Evolutionary conservation across 495 filamentous ascomycete species (phyloP).

Genomic region (Lasiosphaeria ovina): DNA sequence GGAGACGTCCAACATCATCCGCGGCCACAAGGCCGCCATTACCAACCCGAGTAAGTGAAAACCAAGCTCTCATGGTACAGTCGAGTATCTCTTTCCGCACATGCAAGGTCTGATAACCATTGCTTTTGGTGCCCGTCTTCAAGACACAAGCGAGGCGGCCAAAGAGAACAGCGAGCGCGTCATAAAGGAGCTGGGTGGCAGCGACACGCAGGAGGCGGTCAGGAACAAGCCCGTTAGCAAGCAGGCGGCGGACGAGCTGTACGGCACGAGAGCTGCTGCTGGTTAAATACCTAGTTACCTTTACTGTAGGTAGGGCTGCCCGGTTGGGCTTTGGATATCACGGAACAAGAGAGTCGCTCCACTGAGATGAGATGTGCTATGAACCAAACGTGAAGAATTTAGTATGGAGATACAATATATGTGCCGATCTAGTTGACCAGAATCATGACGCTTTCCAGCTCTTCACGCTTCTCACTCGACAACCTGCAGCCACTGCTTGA

Average conservation of each 20-base stretch:
- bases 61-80: slow-evolving; percentile 17
- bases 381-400: neutral
- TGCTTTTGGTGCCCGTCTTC: neutral
- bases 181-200: slow-evolving; percentile 23
- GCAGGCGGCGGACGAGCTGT: slow-evolving; percentile 33
- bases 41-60: slow-evolving; percentile 25
- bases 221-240: slow-evolving; percentile 27
- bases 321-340: neutral
- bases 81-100: neutral
- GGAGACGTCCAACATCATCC: slow-evolving; percentile 28
- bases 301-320: neutral
- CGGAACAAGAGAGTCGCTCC: neutral
- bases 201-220: slow-evolving; percentile 26
- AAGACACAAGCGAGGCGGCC: slow-evolving; percentile 23
- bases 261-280: slow-evolving; percentile 32
- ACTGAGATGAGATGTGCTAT: neutral
- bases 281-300: slow-evolving; percentile 3
- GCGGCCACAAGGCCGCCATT: slow-evolving; percentile 22
- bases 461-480: neutral
- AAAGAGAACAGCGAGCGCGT: slow-evolving; percentile 19
- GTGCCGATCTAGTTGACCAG: no score
- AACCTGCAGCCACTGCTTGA: slow-evolving; percentile 35
- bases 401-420: neutral
- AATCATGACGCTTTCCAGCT: neutral
- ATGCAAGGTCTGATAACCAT: neutral